Evolutionary conservation across 2,329 filamentous ascomycete genomes (phyloP).

Genomic region (Neopestalotiopsis sp.): DNA sequence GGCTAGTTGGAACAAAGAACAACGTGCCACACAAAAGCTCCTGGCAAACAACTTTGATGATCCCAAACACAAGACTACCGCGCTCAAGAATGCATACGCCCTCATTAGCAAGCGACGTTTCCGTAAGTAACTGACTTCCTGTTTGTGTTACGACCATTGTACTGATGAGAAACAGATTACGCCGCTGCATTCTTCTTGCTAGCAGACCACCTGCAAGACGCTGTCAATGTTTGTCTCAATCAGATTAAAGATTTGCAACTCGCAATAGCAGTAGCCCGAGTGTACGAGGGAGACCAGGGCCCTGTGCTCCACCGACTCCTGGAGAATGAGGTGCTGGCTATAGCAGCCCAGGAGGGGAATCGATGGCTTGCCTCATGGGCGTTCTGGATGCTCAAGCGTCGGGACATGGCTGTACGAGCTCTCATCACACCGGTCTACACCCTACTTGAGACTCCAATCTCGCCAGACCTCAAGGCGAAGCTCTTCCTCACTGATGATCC

Average conservation of each 20-base stretch:
- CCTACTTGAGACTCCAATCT: conserved; percentile 71
- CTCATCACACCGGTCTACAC: conserved; percentile 82
- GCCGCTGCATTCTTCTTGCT: conserved; percentile 95
- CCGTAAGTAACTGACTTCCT: conserved; percentile 53
- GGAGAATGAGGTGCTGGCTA: conserved; percentile 76
- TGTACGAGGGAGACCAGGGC: conserved; percentile 86
- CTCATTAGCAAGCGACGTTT: conserved; percentile 90
- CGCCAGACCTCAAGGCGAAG: conserved; percentile 74
- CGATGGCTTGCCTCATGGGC: conserved; percentile 96
- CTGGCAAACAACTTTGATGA: conserved; percentile 92
- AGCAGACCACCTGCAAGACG: conserved; percentile 82
- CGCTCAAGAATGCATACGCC: conserved; percentile 95
- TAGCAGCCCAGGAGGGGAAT: conserved; percentile 82
- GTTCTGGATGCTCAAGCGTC: conserved; percentile 86
- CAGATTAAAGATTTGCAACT: conserved; percentile 90
- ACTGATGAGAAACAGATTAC: conserved; percentile 67
- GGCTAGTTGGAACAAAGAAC: conserved; percentile 87
- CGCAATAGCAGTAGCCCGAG: conserved; percentile 83
- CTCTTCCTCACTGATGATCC: conserved; percentile 91
- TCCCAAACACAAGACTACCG: conserved; percentile 84
- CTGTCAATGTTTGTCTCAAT: conserved; percentile 83
- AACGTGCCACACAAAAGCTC: conserved; percentile 77
- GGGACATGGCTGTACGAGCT: conserved; percentile 82
- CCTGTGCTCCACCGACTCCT: conserved; percentile 76
- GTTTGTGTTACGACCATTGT: not conserved